Evolutionary conservation across 164 flowering plant genomes (phyloP).

Genomic region (Kalanchoe fedtschenkoi): DNA sequence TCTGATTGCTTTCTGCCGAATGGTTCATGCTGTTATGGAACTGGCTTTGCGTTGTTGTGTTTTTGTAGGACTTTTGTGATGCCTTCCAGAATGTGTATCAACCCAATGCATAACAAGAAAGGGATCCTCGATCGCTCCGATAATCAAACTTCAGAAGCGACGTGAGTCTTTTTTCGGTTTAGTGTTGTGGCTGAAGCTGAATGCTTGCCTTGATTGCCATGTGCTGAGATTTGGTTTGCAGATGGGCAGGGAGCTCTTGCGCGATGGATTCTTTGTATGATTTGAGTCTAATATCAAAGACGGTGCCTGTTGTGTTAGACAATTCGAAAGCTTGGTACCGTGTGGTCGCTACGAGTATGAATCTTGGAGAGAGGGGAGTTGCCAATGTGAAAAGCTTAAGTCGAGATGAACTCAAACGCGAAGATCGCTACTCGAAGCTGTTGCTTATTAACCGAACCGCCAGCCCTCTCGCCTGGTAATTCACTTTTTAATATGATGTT

Average conservation of each 20-base stretch:
- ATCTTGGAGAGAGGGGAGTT: constrained; percentile 66
- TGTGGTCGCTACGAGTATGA: constrained; percentile 68
- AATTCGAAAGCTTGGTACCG: constrained; percentile 71
- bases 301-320: constrained; percentile 79
- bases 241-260: constrained; percentile 80
- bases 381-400: constrained; percentile 63
- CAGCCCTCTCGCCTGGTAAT: constrained; percentile 85
- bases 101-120: constrained; percentile 85
- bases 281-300: constrained; percentile 66
- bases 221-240: no score
- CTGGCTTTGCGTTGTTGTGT: no score
- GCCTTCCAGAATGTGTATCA: constrained; percentile 95
- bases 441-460: constrained; percentile 93
- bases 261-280: constrained; percentile 86
- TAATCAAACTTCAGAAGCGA: constrained; percentile 50
- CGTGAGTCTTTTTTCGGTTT: constrained; percentile 25
- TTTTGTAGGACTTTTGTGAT: constrained; percentile 77
- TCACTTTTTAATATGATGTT: background rate
- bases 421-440: constrained; percentile 43
- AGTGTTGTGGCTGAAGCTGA: no score
- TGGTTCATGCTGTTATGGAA: no score
- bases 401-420: constrained; percentile 50
- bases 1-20: no score
- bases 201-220: no score
- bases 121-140: constrained; percentile 56